A percentile compares a stretch with the other conserved stretches of the same genome.
These are phyloP conservation scores for Ormosia semicastrata DNA, from an alignment of 306 rosid species.

Conservation along the genomic window DNA sequence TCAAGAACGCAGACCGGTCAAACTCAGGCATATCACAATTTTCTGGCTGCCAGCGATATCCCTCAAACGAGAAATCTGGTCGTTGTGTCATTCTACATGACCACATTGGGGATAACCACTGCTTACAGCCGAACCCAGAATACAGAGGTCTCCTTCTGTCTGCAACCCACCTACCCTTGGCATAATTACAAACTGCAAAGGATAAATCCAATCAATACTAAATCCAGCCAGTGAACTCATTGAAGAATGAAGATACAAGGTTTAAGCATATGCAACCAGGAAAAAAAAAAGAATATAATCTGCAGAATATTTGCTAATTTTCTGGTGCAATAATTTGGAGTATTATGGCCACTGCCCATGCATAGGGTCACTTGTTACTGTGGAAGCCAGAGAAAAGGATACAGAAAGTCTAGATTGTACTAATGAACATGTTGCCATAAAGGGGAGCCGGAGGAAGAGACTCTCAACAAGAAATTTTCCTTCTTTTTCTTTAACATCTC, in stretches of 20 bases:
- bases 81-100: conserved; percentile 82
- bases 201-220: conserved; percentile 29
- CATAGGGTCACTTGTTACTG: conserved; percentile 1
- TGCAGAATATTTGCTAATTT: background rate
- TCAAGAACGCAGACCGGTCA: conserved; percentile 62
- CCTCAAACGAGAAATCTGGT: conserved; percentile 77
- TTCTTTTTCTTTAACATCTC: background rate
- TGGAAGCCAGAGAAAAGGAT: background rate
- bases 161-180: conserved; percentile 88
- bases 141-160: conserved; percentile 70
- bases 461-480: background rate
- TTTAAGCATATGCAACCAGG: conserved; percentile 14
- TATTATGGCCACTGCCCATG: background rate
- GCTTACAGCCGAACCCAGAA: conserved; percentile 79
- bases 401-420: conserved; percentile 15
- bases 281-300: background rate
- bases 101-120: conserved; percentile 91
- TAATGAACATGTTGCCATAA: background rate
- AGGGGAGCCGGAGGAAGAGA: background rate
- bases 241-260: conserved; percentile 19
- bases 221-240: background rate
- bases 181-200: conserved; percentile 77
- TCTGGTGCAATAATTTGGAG: background rate
- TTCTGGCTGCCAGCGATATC: conserved; percentile 82
- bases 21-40: conserved; percentile 74